Evolutionary conservation across 2,329 filamentous ascomycete genomes (phyloP), one percentile per base, ranked within the genome.

Genomic region (Davidsoniella eucalypti): DNA sequence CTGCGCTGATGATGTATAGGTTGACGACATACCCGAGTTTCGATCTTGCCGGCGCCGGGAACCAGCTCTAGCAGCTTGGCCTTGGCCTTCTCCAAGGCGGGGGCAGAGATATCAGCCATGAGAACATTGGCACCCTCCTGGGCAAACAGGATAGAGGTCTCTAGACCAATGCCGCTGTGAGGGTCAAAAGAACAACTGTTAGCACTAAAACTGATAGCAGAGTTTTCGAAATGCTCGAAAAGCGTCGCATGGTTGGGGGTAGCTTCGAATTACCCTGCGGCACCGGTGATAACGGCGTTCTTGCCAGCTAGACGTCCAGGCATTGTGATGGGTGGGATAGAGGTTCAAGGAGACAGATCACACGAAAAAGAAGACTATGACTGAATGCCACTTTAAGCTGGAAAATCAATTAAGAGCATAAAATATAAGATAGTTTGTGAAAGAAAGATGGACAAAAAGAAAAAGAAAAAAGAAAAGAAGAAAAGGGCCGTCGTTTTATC

Each of bases 71-170:
- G 78, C 39, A 92, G 74, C 64, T 87, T 94, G 54, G 75, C 75
- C 38, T 81, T 64, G 26, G 85, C 87, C 62, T 80, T 86, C 53
- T 84, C 81, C 38, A 94, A 76, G 1, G 85, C 85, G 4, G 80
- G 77, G 42, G 72, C 75, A 4, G 86, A 90, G 58, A 94, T 86
- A 61, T 95, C 88, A 54, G 83, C 76, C 77, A 95, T 80, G 56
- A 94, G 69, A 51, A 95, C 78, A 55, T 76, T 82, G 60, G 87
- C 88, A 55, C 87, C 88, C 69, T 95, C 88, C 56, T 83, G 83
- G 53, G 81, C 82, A 61, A 95, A 94, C 53, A 94, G 82, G 57
- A 95, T 88, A 51, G 76, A 77, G 2, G 88, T 94, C 69, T 95
- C 87, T 45, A 95, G 82, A 57, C 88, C 88, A 61, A 95, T 95